Conservation (phyloP, 2,329 filamentous ascomycete species). For the Phialemonium atrogriseum region DNA sequence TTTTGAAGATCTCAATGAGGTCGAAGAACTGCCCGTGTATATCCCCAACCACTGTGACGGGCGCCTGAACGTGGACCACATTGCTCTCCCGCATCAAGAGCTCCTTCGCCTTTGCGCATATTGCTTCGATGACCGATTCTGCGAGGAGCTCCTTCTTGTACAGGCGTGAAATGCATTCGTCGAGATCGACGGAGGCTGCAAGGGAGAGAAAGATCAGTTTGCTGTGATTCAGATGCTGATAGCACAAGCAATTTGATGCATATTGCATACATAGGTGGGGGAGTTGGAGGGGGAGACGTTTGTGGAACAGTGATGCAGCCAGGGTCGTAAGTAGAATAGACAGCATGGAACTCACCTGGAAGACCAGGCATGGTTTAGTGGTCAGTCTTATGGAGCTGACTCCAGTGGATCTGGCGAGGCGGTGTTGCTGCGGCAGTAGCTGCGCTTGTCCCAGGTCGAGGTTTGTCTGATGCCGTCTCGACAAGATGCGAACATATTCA, state of each 20-base stretch:
- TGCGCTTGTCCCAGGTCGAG: too few species aligned
- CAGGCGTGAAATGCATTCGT: constrained; percentile 94
- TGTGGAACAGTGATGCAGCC: neutral
- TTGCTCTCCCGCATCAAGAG: constrained; percentile 99
- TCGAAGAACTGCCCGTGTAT: constrained; percentile 99
- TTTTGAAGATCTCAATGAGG: constrained; percentile 98
- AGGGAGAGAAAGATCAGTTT: constrained; percentile 8
- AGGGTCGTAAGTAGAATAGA: neutral
- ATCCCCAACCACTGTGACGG: constrained; percentile 94
- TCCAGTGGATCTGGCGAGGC: too few species aligned
- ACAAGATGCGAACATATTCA: too few species aligned
- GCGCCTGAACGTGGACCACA: constrained; percentile 91
- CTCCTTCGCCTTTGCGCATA: constrained; percentile 99
- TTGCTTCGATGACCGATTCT: constrained; percentile 96
- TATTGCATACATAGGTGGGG: too few species aligned
- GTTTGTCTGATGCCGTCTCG: too few species aligned
- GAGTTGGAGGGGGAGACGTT: too few species aligned
- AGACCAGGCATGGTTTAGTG: constrained; percentile 26
- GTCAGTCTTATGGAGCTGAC: too few species aligned
- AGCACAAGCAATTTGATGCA: neutral
- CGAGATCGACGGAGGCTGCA: constrained; percentile 87
- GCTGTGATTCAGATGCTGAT: neutral
- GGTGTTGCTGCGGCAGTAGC: too few species aligned
- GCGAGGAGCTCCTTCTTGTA: constrained; percentile 94
- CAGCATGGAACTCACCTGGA: constrained; percentile 16